phyloP scores from a whole-genome alignment of 2,329 filamentous ascomycete genomes.

The Penicillium sp. region DNA sequence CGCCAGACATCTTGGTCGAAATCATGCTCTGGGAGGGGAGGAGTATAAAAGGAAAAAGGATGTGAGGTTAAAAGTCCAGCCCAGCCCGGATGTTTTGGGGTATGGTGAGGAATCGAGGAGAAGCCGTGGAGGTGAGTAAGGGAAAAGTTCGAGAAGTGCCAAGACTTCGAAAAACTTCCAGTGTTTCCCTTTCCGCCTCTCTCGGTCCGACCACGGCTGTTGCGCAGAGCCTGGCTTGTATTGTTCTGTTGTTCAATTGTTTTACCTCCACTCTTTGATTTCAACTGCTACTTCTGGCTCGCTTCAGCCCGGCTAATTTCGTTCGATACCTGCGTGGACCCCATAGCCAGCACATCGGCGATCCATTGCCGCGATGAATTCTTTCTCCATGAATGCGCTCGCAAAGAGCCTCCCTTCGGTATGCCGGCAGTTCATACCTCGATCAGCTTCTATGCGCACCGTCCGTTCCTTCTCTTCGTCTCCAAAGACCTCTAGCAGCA shows the following conservation, averaged over 20 bases:
- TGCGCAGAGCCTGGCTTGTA: slow-evolving; percentile 3
- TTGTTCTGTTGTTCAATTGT: slow-evolving; percentile 3
- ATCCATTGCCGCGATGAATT: slow-evolving; percentile 29
- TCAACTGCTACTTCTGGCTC: not conserved
- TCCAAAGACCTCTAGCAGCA: slow-evolving; percentile 18
- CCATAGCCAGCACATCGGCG: slow-evolving; percentile 12
- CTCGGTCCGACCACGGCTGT: slow-evolving; percentile 25
- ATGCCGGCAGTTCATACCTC: slow-evolving; percentile 28
- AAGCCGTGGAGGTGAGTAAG: slow-evolving; percentile 27
- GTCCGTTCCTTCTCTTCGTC: slow-evolving; percentile 36
- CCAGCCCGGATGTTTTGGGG: slow-evolving; percentile 26
- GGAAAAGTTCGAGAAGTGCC: slow-evolving; percentile 38
- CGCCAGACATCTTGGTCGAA: slow-evolving; percentile 37
- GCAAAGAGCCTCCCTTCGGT: slow-evolving; percentile 33
- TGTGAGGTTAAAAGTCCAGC: slow-evolving; percentile 11
- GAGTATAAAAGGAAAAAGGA: slow-evolving; percentile 1
- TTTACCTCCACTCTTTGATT: not conserved
- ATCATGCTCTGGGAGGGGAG: slow-evolving; percentile 37
- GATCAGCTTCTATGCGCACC: slow-evolving; percentile 19
- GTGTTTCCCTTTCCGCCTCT: slow-evolving; percentile 32
- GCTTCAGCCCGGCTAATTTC: not conserved
- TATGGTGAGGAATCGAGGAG: slow-evolving; percentile 26
- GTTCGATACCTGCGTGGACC: slow-evolving; percentile 1
- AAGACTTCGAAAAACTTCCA: slow-evolving; percentile 39
- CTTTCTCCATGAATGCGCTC: slow-evolving; percentile 31